Evolutionary conservation across 441 rosid genomes (phyloP).

Genomic region (Omphalea diandra): DNA sequence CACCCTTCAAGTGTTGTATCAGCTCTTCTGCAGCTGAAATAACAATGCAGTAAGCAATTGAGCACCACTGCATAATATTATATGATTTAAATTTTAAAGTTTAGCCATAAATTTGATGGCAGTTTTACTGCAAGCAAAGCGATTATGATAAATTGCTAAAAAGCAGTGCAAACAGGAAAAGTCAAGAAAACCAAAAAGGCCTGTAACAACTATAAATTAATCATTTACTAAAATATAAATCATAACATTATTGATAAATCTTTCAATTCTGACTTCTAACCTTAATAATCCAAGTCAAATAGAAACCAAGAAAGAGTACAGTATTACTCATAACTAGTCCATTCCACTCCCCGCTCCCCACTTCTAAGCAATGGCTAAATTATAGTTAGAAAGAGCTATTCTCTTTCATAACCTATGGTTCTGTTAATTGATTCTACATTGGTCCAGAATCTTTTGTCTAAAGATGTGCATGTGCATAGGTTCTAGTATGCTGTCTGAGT

Average conservation of each 20-base stretch:
- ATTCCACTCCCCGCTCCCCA: not conserved
- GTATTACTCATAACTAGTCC: not conserved
- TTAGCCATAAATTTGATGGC: not conserved
- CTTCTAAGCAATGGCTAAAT: not conserved
- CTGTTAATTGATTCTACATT: not conserved
- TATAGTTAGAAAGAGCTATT: not conserved
- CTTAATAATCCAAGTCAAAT: not conserved
- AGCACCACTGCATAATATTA: constrained; percentile 13
- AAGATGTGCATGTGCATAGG: not conserved
- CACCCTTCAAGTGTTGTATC: constrained; percentile 52
- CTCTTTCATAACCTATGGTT: not conserved
- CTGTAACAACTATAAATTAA: too few relatives aligned
- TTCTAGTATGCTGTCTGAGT: too few relatives aligned
- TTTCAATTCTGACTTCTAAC: not conserved
- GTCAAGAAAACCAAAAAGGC: not conserved
- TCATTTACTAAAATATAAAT: too few relatives aligned
- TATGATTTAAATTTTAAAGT: not conserved
- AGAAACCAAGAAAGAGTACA: not conserved
- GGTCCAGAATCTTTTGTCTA: not conserved
- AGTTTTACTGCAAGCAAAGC: too few relatives aligned
- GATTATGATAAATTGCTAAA: too few relatives aligned
- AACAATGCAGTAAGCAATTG: constrained; percentile 18
- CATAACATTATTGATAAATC: not conserved
- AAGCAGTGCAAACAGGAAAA: too few relatives aligned
- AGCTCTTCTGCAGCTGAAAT: constrained; percentile 66